A percentile compares a stretch with the other conserved stretches of the same genome.
Conservation (phyloP, 1,284 basidiomycete genomes). For the Grifola frondosa region DNA sequence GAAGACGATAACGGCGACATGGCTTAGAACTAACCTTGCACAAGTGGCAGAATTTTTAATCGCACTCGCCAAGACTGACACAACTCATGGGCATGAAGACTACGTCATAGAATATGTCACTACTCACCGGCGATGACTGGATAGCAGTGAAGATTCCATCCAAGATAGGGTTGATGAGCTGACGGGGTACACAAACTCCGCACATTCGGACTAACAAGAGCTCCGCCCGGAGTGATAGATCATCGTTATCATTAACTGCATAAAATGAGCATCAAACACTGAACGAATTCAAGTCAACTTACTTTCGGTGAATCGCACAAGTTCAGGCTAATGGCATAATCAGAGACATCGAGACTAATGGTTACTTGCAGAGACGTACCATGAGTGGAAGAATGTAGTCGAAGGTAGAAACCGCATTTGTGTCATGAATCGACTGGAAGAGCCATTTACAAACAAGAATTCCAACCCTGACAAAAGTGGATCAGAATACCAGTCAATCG, state of each 20-base stretch:
- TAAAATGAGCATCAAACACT: conserved; percentile 1
- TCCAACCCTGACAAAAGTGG: conserved; percentile 46
- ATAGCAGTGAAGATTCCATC: conserved; percentile 68
- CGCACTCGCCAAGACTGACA: conserved; percentile 70
- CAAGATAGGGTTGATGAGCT: conserved; percentile 58
- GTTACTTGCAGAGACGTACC: conserved; percentile 49
- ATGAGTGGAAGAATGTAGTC: conserved; percentile 80
- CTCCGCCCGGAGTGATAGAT: conserved; percentile 59
- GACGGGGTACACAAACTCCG: conserved; percentile 63
- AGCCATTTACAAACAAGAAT: conserved; percentile 75
- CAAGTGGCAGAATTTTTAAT: conserved; percentile 69
- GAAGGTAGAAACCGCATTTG: conserved; percentile 72
- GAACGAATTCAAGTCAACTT: conserved; percentile 11
- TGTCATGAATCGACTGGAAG: conserved; percentile 69
- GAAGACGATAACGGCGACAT: background rate
- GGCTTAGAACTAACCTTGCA: conserved; percentile 51
- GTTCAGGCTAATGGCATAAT: conserved; percentile 50
- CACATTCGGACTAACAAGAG: conserved; percentile 71
- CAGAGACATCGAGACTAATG: conserved; percentile 2
- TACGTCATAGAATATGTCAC: background rate
- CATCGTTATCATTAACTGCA: conserved; percentile 68
- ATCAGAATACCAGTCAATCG: conserved; percentile 7
- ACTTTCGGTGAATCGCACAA: conserved; percentile 74
- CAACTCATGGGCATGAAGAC: background rate
- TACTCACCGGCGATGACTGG: conserved; percentile 58